These are phyloP conservation scores for Globisporangium abappressorium DNA, from an alignment of 352 stramenopile species.

Conservation along the genomic window DNA sequence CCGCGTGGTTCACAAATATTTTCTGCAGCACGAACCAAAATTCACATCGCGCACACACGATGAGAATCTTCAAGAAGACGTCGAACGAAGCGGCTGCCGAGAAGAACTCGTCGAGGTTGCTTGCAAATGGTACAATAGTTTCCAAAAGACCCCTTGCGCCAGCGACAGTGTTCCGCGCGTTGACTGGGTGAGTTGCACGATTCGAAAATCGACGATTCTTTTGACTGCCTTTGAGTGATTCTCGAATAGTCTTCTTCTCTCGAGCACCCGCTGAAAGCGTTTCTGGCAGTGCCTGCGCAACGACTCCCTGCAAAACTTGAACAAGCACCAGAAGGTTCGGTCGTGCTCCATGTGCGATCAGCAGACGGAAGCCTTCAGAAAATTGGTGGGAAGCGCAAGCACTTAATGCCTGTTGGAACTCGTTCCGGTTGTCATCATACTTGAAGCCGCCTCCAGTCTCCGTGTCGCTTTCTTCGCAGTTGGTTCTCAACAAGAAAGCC, in stretches of 20 bases:
- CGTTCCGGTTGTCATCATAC: constrained; percentile 27
- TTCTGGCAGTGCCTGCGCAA: constrained; percentile 1
- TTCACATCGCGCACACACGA: constrained; percentile 43
- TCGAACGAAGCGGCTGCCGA: constrained; percentile 40
- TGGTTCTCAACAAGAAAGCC: constrained; percentile 30
- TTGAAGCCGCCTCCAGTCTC: constrained; percentile 39
- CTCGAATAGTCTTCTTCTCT: neutral
- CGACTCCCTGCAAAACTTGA: constrained; percentile 29
- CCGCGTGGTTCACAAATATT: constrained; percentile 37
- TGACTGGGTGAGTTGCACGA: neutral
- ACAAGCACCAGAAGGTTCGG: constrained; percentile 37
- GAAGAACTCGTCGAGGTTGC: constrained; percentile 37
- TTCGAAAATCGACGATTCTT: too few relatives aligned
- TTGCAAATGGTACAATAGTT: constrained; percentile 23
- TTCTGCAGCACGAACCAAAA: constrained; percentile 46
- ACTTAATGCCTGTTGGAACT: constrained; percentile 41
- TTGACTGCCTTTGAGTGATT: neutral
- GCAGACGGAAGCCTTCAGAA: constrained; percentile 34
- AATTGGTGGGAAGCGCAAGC: constrained; percentile 37
- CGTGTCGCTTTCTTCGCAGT: constrained; percentile 6
- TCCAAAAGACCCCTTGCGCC: constrained; percentile 25
- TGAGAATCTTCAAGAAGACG: constrained; percentile 36
- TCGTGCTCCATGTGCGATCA: constrained; percentile 29
- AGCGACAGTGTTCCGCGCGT: constrained; percentile 9
- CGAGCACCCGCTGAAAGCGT: neutral